A percentile compares a stretch with the other conserved stretches of the same genome.
Evolutionary conservation across 768 basidiomycete genomes (phyloP).

Genomic region (Xerocomellus amylosporus): DNA sequence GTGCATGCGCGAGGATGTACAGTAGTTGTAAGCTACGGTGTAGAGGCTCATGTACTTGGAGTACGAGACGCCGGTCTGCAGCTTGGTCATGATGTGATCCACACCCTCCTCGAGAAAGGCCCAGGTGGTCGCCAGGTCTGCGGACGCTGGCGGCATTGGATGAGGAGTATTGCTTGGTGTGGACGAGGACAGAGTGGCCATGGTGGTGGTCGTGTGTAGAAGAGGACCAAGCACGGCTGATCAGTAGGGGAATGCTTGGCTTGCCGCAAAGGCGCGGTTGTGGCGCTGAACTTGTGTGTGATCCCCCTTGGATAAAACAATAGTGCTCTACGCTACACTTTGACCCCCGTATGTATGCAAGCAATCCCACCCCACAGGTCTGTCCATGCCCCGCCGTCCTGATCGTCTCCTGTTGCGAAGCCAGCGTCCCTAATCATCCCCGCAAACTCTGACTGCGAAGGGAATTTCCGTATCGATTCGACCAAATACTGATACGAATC

Average conservation of each 20-base stretch:
- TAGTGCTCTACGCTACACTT: constrained; percentile 29
- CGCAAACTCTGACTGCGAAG: constrained; percentile 83
- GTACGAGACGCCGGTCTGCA: constrained; percentile 85
- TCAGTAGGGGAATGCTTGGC: constrained; percentile 11
- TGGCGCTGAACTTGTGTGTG: constrained; percentile 24
- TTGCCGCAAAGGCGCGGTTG: constrained; percentile 27
- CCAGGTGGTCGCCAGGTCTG: constrained; percentile 86
- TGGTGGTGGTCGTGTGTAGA: constrained; percentile 32
- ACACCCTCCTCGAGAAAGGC: constrained; percentile 80
- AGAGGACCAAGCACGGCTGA: constrained; percentile 1
- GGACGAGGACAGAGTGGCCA: constrained; percentile 32
- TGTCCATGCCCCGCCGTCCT: constrained; percentile 81
- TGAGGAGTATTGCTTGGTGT: constrained; percentile 32
- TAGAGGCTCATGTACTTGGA: constrained; percentile 87
- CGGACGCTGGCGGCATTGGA: constrained; percentile 61
- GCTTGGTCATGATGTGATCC: constrained; percentile 90
- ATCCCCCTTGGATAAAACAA: neutral
- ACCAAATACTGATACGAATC: constrained; percentile 97
- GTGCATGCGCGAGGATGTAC: constrained; percentile 83
- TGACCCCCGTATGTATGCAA: constrained; percentile 80
- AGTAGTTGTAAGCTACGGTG: constrained; percentile 97
- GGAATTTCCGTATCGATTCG: constrained; percentile 95
- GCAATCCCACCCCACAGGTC: constrained; percentile 89
- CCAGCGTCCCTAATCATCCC: constrained; percentile 86
- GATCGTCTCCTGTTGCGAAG: constrained; percentile 68